Evolutionary conservation across 305 asterid species (phyloP).

Genomic region (Fraxinus dipetala): DNA sequence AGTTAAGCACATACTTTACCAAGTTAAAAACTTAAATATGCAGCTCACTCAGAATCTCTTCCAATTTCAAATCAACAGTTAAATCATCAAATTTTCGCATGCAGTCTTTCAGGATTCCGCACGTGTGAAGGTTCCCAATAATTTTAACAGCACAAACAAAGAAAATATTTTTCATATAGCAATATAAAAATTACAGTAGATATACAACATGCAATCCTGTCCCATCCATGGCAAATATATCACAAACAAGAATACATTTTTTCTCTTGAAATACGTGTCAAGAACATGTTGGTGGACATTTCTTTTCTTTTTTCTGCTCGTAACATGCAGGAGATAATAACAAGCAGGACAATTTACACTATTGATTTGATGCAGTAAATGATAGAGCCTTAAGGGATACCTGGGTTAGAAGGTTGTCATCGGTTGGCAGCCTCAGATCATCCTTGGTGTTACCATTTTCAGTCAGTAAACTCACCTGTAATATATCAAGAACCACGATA

Average conservation of each 20-base stretch:
- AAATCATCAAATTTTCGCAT: neutral
- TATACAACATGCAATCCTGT: neutral
- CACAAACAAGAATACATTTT: neutral
- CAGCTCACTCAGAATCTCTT: neutral
- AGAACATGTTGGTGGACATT: neutral
- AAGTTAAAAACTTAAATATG: neutral
- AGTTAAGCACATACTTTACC: neutral
- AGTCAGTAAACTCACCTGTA: conserved; percentile 72
- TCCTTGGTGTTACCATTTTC: conserved; percentile 80
- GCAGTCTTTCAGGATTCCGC: neutral
- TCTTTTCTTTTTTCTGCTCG: neutral
- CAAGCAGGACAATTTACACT: neutral
- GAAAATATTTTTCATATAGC: neutral
- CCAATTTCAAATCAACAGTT: neutral
- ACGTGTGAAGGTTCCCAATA: neutral
- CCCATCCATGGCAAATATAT: neutral
- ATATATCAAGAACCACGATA: neutral
- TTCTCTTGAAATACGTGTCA: neutral
- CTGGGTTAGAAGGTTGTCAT: conserved; percentile 60
- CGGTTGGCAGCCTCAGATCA: conserved; percentile 80
- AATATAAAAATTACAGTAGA: neutral
- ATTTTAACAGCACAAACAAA: neutral
- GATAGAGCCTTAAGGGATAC: conserved; percentile 15
- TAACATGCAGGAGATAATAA: neutral
- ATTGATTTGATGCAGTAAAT: neutral